Evolutionary conservation across 768 basidiomycete genomes (phyloP), one percentile per base, ranked within the genome.

Genomic region (Tricholomella constricta): DNA sequence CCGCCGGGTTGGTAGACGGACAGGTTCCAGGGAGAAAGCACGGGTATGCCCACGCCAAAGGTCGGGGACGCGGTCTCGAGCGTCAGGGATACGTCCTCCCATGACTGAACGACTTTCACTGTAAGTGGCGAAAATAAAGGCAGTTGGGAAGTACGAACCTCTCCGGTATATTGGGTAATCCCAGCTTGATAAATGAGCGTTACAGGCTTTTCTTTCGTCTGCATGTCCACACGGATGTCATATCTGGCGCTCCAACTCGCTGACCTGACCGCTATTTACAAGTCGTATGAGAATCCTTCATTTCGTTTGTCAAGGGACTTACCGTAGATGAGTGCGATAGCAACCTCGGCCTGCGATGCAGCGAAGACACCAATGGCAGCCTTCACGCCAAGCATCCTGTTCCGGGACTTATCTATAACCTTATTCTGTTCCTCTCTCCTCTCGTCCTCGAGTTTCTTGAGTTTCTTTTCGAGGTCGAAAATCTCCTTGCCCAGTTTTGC

Each of bases 61-160:
- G 75, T 72, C 1, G 76, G 76, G 3, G 69, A 61, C 2, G 75
- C 70, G 0, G 77, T 80, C 58, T 78, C 76, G 6, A 78, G 70
- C 3, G 69, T 72, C 5, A 78, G 62, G 1, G 70, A 65, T 2
- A 76, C 74, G 48, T 77, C 68, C 1, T 66, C 60, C 77, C 76
- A 80, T 29, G 52, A 22, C 27, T 42, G 11, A 4, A 20, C 17
- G 29, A 35, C 44, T 3, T 29, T n/a, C n/a, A n/a, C 15, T 20
- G 20, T 49, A 9, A 25, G 8, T 17, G n/a, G 14, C 14, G 9
- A 25, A 38, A 20, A 6, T 9, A 14, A 23, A 3, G 34, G 36
- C 34, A n/a, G 20, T 14, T 51, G 43, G 40, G 19, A 10, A 35
- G 14, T 2, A 45, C 64, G 20, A 20, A 72, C 76, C 65, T 78